Base-by-base conservation (phyloP, 495 filamentous ascomycete species). In the Sphaerosporella brunnea region DNA sequence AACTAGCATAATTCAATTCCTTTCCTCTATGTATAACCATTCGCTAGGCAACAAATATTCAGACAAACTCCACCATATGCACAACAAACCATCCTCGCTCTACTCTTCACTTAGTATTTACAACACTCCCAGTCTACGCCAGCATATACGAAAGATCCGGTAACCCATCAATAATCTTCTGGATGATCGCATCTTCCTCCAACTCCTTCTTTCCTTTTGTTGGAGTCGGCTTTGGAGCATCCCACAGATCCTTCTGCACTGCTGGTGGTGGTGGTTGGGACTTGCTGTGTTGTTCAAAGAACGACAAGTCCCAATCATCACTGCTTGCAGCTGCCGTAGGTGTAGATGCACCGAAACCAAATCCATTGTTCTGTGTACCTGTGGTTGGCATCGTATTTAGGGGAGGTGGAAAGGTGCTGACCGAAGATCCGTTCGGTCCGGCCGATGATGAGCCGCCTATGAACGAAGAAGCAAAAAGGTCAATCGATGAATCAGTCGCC, bases 131-230 rank as follows among this genome's bases (percentile, higher is more conserved):
- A 32, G 28, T 19, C 48, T 50, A 50, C 53, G 26, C 37, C 8
- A 66, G 54, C 63, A 66, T 66, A 55, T 65, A 66, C 23, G 55
- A 45, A 45, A 64, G 38, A 58, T 66, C 62, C 7, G 64, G 64
- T 21, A 66, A 46, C 16, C 60, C 60, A 4, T 47, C 47, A 18
- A 66, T 41, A 40, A 66, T 62, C 13, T 45, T 25, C n/a, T 46
- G 48, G 9, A 64, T 38, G 11, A 53, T 45, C 34, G 59, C 54
- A 37, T 47, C 53, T 19, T 61, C 50, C 13, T 53, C 53, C 38
- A 42, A 37, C 25, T 56, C 53, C 4, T 36, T 53, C 53, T 48
- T 49, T 48, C 49, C 54, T 48, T 30, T 35, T 36, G 49, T 45
- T n/a, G 35, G 30, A 23, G 15, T 24, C 45, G 25, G 11, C 25